Percentiles rank a stretch among this genome's conserved stretches.
These are phyloP conservation scores for Candida sithepensis DNA, from an alignment of 805 yeast species.

Conservation along the genomic window DNA sequence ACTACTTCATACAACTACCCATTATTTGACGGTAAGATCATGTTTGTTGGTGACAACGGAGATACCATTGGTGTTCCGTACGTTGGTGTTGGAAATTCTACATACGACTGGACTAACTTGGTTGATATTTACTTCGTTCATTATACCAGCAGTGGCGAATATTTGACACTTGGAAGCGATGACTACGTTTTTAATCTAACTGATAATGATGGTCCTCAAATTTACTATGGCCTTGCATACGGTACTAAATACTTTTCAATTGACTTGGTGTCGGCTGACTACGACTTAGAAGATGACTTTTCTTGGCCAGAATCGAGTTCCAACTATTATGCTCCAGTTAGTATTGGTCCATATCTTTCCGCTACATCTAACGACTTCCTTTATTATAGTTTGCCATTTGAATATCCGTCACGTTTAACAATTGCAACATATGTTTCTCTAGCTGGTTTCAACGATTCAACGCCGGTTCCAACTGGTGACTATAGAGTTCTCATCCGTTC, in stretches of 20 bases:
- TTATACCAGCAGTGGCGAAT: not conserved
- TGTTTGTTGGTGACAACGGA: conserved; percentile 14
- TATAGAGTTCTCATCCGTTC: conserved; percentile 8
- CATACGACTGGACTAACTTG: conserved; percentile 8
- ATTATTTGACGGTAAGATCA: conserved; percentile 11
- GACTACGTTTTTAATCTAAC: not conserved
- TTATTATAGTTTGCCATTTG: not conserved
- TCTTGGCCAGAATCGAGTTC: conserved; percentile 9
- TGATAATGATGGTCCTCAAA: conserved; percentile 2
- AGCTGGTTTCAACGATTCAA: conserved; percentile 1
- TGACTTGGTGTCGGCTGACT: conserved; percentile 11
- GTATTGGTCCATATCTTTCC: conserved; percentile 2
- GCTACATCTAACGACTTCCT: not conserved
- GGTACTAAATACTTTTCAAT: conserved; percentile 10
- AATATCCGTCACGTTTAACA: not conserved
- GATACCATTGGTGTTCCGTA: conserved; percentile 13
- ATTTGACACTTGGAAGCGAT: not conserved
- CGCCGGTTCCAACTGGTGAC: conserved; percentile 6
- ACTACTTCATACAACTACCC: conserved; percentile 2
- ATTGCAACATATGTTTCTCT: not conserved
- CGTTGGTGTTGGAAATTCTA: conserved; percentile 12
- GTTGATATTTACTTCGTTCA: conserved; percentile 1
- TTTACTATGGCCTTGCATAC: conserved; percentile 8
- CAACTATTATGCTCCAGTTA: conserved; percentile 1
- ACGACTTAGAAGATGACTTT: conserved; percentile 10